phyloP scores from a whole-genome alignment of 2,329 filamentous ascomycete genomes.

The Penicillium sp. region DNA sequence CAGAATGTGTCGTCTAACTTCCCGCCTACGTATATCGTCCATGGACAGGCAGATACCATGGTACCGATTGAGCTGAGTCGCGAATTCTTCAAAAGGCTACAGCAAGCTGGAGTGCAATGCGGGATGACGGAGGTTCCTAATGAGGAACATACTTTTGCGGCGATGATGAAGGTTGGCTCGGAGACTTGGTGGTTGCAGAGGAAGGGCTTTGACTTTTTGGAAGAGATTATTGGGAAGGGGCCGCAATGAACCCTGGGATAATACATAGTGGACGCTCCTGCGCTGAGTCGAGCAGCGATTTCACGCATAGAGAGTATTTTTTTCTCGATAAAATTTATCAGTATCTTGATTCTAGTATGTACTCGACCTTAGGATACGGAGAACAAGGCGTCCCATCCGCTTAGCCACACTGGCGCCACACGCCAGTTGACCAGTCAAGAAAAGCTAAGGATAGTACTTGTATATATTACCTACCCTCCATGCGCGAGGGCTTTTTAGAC shows the following conservation, averaged over 20 bases:
- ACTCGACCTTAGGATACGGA: too few species aligned
- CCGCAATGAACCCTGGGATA: constrained; percentile 1
- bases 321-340: too few species aligned
- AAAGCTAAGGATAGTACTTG: too few species aligned
- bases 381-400: too few species aligned
- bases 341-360: too few species aligned
- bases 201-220: constrained; percentile 49
- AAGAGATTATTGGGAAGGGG: constrained; percentile 31
- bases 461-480: not conserved
- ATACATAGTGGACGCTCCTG: not conserved
- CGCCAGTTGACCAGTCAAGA: too few species aligned
- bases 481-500: not conserved
- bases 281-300: too few species aligned
- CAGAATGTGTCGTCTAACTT: constrained; percentile 37
- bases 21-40: constrained; percentile 50
- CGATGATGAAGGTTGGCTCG: constrained; percentile 47
- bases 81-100: constrained; percentile 33
- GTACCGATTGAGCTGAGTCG: constrained; percentile 45
- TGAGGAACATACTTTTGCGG: constrained; percentile 52
- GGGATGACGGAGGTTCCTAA: constrained; percentile 45
- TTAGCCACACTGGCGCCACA: too few species aligned
- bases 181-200: constrained; percentile 41
- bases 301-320: too few species aligned
- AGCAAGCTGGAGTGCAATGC: constrained; percentile 37
- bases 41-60: constrained; percentile 46